These are phyloP conservation scores for Diaporthe sp. DNA, from an alignment of 2,329 filamentous ascomycete species.

Conservation along the genomic window DNA sequence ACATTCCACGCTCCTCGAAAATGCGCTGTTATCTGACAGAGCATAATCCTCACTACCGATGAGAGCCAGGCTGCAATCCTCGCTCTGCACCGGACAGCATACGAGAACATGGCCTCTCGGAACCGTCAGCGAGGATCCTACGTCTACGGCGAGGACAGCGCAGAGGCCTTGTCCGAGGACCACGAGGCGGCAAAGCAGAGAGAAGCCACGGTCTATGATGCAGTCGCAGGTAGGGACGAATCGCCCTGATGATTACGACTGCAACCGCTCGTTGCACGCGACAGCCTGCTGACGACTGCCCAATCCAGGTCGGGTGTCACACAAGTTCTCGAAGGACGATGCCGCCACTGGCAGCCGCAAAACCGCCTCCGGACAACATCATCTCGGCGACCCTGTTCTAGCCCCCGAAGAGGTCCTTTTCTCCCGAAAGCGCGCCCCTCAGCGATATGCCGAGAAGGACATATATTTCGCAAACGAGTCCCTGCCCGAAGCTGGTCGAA, in stretches of 20 bases:
- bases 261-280: conserved; percentile 40
- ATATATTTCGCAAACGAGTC: conserved; percentile 77
- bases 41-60: not conserved
- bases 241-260: not conserved
- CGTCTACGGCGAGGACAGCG: conserved; percentile 40
- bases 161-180: conserved; percentile 43
- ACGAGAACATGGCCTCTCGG: conserved; percentile 45
- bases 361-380: conserved; percentile 44
- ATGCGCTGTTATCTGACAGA: not conserved
- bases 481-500: conserved; percentile 61
- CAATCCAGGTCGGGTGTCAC: conserved; percentile 40
- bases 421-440: conserved; percentile 72
- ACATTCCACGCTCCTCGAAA: not conserved
- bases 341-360: conserved; percentile 36
- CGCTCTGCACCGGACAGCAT: not conserved
- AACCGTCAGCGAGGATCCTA: conserved; percentile 43
- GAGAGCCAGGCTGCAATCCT: not conserved
- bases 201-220: conserved; percentile 76
- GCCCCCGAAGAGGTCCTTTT: conserved; percentile 81
- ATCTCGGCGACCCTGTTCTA: conserved; percentile 55
- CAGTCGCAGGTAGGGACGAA: conserved; percentile 72
- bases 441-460: conserved; percentile 78
- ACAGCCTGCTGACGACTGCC: conserved; percentile 20
- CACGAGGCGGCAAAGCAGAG: conserved; percentile 49
- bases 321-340: conserved; percentile 36